These are phyloP conservation scores for Sporothrix brasiliensis DNA, from an alignment of 2,329 filamentous ascomycete species.

Conservation along the genomic window DNA sequence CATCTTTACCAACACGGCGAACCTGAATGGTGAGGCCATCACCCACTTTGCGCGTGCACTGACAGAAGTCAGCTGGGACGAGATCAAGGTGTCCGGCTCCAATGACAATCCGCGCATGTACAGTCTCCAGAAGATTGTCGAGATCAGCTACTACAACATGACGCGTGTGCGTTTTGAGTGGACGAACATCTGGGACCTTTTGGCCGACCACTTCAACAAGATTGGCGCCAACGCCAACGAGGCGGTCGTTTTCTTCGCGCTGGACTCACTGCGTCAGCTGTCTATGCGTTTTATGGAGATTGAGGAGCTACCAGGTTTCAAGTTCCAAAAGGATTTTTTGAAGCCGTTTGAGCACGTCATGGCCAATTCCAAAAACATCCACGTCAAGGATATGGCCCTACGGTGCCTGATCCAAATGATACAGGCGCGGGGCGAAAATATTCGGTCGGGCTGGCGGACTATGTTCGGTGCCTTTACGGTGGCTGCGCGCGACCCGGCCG, in stretches of 20 bases:
- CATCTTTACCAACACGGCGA: conserved; percentile 95
- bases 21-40: conserved; percentile 90
- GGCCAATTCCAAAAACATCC: conserved; percentile 84
- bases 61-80: conserved; percentile 97
- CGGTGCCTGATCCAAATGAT: conserved; percentile 99
- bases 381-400: conserved; percentile 96
- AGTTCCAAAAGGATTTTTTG: conserved; percentile 98
- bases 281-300: conserved; percentile 99
- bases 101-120: conserved; percentile 96
- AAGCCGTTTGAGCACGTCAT: conserved; percentile 99
- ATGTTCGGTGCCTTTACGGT: conserved; percentile 99
- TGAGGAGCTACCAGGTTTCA: conserved; percentile 96
- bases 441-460: conserved; percentile 95
- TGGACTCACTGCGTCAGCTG: conserved; percentile 91
- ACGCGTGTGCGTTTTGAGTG: conserved; percentile 96
- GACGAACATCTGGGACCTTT: conserved; percentile 95
- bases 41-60: conserved; percentile 91
- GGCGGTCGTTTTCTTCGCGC: conserved; percentile 93
- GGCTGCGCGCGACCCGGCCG: conserved; percentile 87
- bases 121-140: conserved; percentile 95
- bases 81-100: conserved; percentile 95
- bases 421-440: conserved; percentile 92
- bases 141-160: conserved; percentile 99
- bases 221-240: conserved; percentile 97
- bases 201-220: conserved; percentile 98